phyloP scores from a whole-genome alignment of 148 eudicot genomes.

The Bassia scoparia region DNA sequence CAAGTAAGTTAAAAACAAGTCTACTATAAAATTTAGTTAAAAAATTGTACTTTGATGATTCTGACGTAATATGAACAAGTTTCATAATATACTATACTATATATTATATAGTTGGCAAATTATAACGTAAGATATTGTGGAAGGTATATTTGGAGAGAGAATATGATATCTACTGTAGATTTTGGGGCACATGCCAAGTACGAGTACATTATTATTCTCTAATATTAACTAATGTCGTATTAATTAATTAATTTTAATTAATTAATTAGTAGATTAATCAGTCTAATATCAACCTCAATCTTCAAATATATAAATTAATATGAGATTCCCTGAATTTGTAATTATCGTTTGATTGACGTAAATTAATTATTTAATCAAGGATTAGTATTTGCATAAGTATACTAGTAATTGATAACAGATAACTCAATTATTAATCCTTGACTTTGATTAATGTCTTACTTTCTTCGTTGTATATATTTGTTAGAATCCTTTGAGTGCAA shows the following conservation, averaged over 20 bases:
- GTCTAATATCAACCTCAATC: conserved; percentile 37
- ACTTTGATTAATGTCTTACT: background rate
- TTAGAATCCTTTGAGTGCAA: background rate
- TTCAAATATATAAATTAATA: conserved; percentile 13
- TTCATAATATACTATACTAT: too few relatives aligned
- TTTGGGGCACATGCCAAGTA: conserved; percentile 41
- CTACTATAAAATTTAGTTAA: background rate
- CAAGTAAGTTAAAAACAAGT: background rate
- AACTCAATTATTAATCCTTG: background rate
- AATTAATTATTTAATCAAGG: background rate
- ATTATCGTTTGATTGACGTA: background rate
- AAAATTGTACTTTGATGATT: background rate
- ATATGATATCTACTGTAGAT: conserved; percentile 45
- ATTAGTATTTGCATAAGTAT: too few relatives aligned
- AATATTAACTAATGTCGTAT: too few relatives aligned
- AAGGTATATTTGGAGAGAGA: conserved; percentile 32
- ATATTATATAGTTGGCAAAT: background rate
- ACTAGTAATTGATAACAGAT: background rate
- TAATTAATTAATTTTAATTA: too few relatives aligned
- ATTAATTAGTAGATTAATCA: conserved; percentile 6
- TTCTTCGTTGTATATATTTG: background rate
- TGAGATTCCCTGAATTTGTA: conserved; percentile 4
- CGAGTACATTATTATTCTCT: background rate
- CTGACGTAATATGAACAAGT: background rate
- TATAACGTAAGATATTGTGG: background rate